Evolutionary conservation across 2,329 filamentous ascomycete species (phyloP).

Genomic region (Erysiphe pisi): DNA sequence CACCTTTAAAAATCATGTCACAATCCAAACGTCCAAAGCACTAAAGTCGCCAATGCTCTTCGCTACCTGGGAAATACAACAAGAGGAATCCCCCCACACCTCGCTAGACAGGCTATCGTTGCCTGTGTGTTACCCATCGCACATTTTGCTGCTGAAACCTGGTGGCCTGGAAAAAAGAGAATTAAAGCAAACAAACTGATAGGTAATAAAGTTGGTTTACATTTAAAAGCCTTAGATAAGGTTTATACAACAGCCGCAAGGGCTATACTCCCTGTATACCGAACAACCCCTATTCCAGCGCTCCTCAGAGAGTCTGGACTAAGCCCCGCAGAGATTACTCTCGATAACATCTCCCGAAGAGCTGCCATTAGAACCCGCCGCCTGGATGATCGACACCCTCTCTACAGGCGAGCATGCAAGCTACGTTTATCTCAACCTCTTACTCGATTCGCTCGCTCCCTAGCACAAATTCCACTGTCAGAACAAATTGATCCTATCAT

Average conservation of each 20-base stretch:
- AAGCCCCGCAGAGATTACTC: neutral
- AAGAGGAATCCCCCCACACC: neutral
- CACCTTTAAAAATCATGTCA: neutral
- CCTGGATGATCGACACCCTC: neutral
- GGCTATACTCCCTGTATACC: neutral
- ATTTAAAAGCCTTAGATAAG: neutral
- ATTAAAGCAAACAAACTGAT: neutral
- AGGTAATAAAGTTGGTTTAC: neutral
- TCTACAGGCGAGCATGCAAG: neutral
- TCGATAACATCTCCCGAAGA: neutral
- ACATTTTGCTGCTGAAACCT: neutral
- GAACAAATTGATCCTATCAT: neutral
- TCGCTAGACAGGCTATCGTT: neutral
- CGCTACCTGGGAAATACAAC: neutral
- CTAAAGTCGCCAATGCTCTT: neutral
- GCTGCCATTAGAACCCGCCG: neutral
- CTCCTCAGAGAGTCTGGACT: neutral
- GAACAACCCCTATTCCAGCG: neutral
- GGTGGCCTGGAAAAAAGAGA: constrained; percentile 15
- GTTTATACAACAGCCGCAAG: neutral
- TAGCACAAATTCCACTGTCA: neutral
- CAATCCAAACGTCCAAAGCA: neutral
- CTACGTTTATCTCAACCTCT: neutral
- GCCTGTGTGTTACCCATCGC: neutral
- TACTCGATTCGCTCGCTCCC: neutral